Evolutionary conservation across 2,329 filamentous ascomycete species (phyloP).

Genomic region (Aquanectria penicillioides): DNA sequence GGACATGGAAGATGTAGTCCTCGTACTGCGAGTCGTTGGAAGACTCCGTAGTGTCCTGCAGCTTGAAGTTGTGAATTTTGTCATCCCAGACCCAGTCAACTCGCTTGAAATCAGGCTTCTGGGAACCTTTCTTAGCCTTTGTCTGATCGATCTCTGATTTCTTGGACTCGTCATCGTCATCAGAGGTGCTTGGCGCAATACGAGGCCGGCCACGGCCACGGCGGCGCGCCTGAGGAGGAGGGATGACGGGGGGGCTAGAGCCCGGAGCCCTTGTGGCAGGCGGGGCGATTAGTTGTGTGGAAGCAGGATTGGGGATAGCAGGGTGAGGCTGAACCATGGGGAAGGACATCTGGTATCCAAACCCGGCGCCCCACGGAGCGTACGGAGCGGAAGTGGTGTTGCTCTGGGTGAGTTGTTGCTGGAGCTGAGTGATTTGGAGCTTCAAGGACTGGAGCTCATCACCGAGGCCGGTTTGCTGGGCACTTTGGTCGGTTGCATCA

Average conservation of each 20-base stretch:
- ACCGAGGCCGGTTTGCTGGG: constrained; percentile 33
- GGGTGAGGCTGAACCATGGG: neutral
- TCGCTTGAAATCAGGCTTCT: constrained; percentile 56
- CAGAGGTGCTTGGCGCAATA: neutral
- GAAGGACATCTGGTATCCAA: constrained; percentile 2
- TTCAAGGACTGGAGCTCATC: constrained; percentile 44
- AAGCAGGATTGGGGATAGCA: neutral
- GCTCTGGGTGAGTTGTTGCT: constrained; percentile 31
- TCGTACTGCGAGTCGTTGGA: constrained; percentile 69
- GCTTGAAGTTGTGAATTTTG: constrained; percentile 60
- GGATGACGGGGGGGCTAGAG: neutral
- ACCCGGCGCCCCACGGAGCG: neutral
- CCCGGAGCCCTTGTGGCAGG: neutral
- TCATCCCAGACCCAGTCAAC: constrained; percentile 66
- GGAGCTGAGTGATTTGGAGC: constrained; percentile 40
- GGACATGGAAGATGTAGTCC: constrained; percentile 84
- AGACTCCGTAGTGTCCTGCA: constrained; percentile 63
- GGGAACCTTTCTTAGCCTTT: constrained; percentile 25
- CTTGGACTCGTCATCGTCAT: constrained; percentile 12
- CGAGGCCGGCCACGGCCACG: neutral
- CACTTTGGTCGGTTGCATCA: neutral
- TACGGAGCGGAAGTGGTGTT: constrained; percentile 1
- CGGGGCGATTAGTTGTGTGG: neutral
- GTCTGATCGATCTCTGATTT: constrained; percentile 22
- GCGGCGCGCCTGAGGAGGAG: neutral